Evolutionary conservation across 257 asterid genomes (phyloP).

Genomic region (Petunia axillaris): DNA sequence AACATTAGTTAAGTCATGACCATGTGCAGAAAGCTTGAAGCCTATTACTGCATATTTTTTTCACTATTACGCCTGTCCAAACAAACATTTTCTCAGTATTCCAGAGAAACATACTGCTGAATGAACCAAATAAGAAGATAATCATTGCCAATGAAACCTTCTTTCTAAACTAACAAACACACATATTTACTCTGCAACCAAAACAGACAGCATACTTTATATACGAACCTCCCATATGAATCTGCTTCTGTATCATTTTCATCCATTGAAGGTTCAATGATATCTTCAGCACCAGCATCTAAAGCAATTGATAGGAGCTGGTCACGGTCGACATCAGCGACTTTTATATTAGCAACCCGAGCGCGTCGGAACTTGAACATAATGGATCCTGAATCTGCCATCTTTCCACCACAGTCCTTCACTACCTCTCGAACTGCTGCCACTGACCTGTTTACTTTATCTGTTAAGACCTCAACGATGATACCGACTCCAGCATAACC

Average conservation of each 20-base stretch:
- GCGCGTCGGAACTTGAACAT: conserved; percentile 82
- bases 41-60: neutral
- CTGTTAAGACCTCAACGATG: conserved; percentile 78
- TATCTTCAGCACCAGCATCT: conserved; percentile 92
- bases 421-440: conserved; percentile 71
- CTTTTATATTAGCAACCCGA: conserved; percentile 73
- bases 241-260: conserved; percentile 73
- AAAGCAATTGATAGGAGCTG: conserved; percentile 75
- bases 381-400: conserved; percentile 97
- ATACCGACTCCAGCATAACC: conserved; percentile 96
- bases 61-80: neutral
- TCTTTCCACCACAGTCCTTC: conserved; percentile 82
- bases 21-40: neutral
- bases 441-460: conserved; percentile 81
- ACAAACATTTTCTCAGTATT: too few species aligned
- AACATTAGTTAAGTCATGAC: neutral
- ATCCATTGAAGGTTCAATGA: conserved; percentile 69
- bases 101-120: neutral
- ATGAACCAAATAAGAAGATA: conserved; percentile 10
- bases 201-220: neutral
- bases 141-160: neutral
- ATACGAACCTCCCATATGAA: conserved; percentile 28
- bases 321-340: conserved; percentile 65
- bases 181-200: neutral
- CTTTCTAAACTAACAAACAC: conserved; percentile 6